Percentiles rank a stretch among this genome's conserved stretches.
phyloP scores from a whole-genome alignment of 176 grass and related monocot genomes.

The Oryza coarctata region DNA sequence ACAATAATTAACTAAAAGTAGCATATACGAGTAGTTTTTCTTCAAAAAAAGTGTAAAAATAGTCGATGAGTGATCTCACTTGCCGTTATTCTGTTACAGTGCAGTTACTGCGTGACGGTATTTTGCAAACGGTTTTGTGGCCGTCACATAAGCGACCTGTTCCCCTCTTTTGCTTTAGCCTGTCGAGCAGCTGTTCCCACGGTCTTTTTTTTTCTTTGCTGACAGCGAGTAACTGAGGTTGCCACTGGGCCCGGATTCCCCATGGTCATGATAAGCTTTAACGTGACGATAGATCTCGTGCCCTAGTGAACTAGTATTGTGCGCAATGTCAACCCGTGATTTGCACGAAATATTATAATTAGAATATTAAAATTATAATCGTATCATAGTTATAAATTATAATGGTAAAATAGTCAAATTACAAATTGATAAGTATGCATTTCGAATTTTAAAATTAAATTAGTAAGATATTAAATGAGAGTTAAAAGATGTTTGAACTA shows the following conservation, averaged over 20 bases:
- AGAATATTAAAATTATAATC: too few species aligned
- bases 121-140: not conserved
- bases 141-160: not conserved
- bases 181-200: not conserved
- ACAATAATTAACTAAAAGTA: not conserved
- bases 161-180: not conserved
- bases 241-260: not conserved
- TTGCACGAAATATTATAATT: too few species aligned
- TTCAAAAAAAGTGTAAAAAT: not conserved
- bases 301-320: not conserved
- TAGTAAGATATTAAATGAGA: too few species aligned
- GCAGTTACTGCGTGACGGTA: not conserved
- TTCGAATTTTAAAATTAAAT: too few species aligned
- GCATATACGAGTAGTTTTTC: not conserved
- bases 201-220: not conserved
- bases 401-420: too few species aligned
- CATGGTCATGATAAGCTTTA: not conserved
- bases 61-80: not conserved
- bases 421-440: too few species aligned
- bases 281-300: not conserved
- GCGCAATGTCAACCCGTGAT: too few species aligned
- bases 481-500: too few species aligned
- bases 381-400: too few species aligned
- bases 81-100: conserved; percentile 23
- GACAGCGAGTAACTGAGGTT: not conserved